These are phyloP conservation scores for Rhizopogon vulgaris DNA, from an alignment of 768 basidiomycete species.

Conservation along the genomic window DNA sequence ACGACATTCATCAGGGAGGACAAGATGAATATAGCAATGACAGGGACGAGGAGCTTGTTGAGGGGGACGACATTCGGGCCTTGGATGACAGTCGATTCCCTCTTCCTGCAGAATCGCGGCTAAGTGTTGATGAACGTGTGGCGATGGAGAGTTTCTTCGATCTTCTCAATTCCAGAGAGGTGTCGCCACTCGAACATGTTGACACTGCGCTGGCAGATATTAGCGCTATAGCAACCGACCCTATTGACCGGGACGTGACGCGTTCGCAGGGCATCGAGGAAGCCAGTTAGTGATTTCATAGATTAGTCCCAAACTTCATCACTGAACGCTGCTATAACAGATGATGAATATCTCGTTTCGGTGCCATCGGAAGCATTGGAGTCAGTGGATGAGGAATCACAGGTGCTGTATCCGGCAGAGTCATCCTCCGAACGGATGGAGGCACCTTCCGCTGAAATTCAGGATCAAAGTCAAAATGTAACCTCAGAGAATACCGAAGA, in stretches of 20 bases:
- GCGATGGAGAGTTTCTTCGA: constrained; percentile 3
- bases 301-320: neutral
- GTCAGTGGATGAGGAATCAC: neutral
- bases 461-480: neutral
- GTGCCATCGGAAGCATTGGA: neutral
- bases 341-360: too few species aligned
- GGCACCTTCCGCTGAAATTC: neutral
- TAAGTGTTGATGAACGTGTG: neutral
- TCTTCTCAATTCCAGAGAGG: neutral
- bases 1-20: neutral
- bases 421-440: neutral
- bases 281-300: neutral
- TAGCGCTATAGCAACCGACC: neutral
- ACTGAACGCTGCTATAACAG: neutral
- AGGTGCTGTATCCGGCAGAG: neutral
- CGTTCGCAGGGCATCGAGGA: neutral
- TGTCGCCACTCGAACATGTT: neutral
- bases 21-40: constrained; percentile 7
- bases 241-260: neutral
- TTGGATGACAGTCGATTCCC: neutral
- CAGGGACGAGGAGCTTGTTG: constrained; percentile 15
- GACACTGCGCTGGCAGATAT: neutral
- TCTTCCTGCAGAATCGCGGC: neutral
- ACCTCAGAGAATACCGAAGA: neutral
- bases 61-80: constrained; percentile 15